Percentiles rank a stretch among this genome's conserved stretches.
Evolutionary conservation across 2,329 filamentous ascomycete genomes (phyloP).

Genomic region (Sclerotinia nivalis): DNA sequence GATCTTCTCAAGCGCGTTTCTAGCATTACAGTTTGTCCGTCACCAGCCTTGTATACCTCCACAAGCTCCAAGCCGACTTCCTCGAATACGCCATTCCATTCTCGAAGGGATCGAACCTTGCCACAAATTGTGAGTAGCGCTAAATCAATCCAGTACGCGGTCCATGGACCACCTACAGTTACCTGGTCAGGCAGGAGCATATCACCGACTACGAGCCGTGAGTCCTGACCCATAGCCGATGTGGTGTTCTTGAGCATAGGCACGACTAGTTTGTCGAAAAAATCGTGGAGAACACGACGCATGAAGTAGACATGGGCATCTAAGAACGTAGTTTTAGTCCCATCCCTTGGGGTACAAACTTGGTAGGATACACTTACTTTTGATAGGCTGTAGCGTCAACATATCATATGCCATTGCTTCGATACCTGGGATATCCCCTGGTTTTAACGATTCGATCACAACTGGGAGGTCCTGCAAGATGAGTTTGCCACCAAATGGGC

Average conservation of each 20-base stretch:
- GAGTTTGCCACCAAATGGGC: conserved; percentile 30
- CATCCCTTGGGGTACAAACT: neutral
- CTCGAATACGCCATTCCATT: neutral
- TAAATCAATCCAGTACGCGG: neutral
- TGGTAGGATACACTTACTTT: conserved; percentile 26
- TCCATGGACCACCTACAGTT: neutral
- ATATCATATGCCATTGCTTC: conserved; percentile 39
- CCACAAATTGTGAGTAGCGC: neutral
- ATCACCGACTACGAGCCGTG: neutral
- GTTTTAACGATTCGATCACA: conserved; percentile 33
- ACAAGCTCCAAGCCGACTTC: neutral
- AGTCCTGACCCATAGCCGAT: conserved; percentile 4
- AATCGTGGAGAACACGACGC: conserved; percentile 7
- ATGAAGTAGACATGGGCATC: conserved; percentile 15
- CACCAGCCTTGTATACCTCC: neutral
- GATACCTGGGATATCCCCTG: conserved; percentile 34
- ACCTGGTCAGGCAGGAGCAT: neutral
- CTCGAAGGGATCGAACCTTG: neutral
- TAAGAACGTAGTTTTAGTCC: neutral
- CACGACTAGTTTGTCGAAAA: neutral
- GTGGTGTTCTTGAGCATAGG: neutral
- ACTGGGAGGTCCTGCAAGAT: conserved; percentile 38
- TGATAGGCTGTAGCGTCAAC: conserved; percentile 37
- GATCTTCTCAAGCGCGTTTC: neutral
- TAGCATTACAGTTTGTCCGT: neutral